phyloP scores from a whole-genome alignment of 148 eudicot species.

The Suaeda aralocaspica region DNA sequence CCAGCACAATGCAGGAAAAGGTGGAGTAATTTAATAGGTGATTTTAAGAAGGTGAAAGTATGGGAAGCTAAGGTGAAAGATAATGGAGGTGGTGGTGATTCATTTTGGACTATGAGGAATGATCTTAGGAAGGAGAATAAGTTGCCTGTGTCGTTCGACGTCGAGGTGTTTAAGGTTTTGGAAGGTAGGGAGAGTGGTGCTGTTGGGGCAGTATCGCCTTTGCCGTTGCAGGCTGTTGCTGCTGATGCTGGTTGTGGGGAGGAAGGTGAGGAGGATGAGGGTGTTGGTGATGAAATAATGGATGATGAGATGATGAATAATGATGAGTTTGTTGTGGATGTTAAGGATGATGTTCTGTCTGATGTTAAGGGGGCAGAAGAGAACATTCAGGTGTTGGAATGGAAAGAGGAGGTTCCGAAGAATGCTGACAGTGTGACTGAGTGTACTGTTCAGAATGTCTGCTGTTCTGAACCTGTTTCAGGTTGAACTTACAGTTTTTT shows the following conservation, averaged over 20 bases:
- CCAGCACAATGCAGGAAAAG: conserved; percentile 34
- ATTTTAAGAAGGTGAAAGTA: conserved; percentile 23
- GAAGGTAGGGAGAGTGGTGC: conserved; percentile 22
- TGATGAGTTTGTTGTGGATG: background rate
- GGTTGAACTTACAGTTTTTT: conserved; percentile 3
- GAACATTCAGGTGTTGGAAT: background rate
- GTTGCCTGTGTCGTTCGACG: conserved; percentile 30
- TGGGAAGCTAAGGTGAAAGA: conserved; percentile 25
- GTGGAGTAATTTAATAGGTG: conserved; percentile 31
- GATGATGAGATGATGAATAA: background rate
- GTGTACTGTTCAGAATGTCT: background rate
- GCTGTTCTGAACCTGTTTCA: conserved; percentile 16
- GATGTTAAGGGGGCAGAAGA: background rate
- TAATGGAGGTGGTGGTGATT: conserved; percentile 10
- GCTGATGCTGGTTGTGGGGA: too few species aligned
- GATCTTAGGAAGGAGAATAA: conserved; percentile 31
- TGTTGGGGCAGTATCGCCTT: conserved; percentile 15
- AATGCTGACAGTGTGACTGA: conserved; percentile 5
- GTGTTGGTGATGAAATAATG: conserved; percentile 2
- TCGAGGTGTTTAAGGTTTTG: conserved; percentile 30
- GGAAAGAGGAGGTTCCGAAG: background rate
- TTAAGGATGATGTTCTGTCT: background rate
- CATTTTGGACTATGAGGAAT: conserved; percentile 35
- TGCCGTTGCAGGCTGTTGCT: conserved; percentile 26
- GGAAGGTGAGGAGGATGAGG: too few species aligned